Evolutionary conservation across 2,329 filamentous ascomycete genomes (phyloP), one percentile per base, ranked within the genome.

Genomic region (Cytospora schulzeri): DNA sequence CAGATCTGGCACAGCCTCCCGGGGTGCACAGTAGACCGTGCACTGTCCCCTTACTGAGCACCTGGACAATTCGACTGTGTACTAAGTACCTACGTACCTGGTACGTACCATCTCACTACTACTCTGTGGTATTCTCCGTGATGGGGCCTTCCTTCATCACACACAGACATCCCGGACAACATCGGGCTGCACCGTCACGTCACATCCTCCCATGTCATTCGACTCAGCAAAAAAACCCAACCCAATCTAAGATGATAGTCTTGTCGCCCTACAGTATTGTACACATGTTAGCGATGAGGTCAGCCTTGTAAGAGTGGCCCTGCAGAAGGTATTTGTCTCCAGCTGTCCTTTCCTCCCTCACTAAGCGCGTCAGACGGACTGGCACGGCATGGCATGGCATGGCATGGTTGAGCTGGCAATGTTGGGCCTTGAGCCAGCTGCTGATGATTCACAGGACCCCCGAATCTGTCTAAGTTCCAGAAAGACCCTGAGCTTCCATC

Each of bases 401-500:
- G 45, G 45, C 45, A 24, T 48, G 45, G 45, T 24, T 22, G 45
- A 12, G 22, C 24, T 48, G 45, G 45, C 41, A 48, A 24, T 11
- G 15, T 19, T 48, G 41, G 19, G n/a, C 17, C 41, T 22, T 48
- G 41, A 12, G n/a, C n/a, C n/a, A 11, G n/a, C 17, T 48, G n/a
- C n/a, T 48, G 41, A 22, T 48, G 19, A 22, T 48, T 48, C 41
- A 48, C 8, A 24, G 41, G 41, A 8, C 33, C 41, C 11, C n/a
- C n/a, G 7, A 48, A 64, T 52, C 41, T 31, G 38, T 38, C 45
- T 33, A n/a, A 52, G 54, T 66, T 66, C 64, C 64, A 66, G 64
- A 66, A 66, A 63, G 38, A 56, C 52, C 38, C 28, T 17, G 52
- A 56, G 59, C 63, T 65, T 65, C 63, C 58, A 55, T 57, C 41